phyloP scores from a whole-genome alignment of 139 green algal genomes.

The Auxenochlorella pyrenoidosa region DNA sequence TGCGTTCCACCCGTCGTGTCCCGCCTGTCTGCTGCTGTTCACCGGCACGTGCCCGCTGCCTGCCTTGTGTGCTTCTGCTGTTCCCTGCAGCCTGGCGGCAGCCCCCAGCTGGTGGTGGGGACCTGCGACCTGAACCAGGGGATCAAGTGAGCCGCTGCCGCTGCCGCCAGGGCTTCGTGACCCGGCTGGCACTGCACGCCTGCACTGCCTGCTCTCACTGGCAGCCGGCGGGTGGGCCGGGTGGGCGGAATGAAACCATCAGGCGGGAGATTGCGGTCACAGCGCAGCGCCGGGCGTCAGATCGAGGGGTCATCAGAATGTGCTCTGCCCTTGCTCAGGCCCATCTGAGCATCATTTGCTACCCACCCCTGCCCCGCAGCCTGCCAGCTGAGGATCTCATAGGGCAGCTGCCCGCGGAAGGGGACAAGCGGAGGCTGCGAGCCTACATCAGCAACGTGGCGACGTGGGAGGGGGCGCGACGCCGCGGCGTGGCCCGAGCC shows the following conservation, averaged over 20 bases:
- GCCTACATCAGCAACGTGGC: constrained; percentile 89
- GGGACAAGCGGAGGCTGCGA: constrained; percentile 17
- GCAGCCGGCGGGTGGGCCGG: no score
- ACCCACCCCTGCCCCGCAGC: background rate
- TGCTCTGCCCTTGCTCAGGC: no score
- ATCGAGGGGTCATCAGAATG: no score
- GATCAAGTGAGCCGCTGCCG: background rate
- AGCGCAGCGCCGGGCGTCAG: no score
- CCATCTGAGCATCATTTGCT: no score
- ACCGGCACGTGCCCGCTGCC: background rate
- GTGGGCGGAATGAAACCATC: no score
- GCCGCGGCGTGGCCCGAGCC: constrained; percentile 40
- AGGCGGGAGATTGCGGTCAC: no score
- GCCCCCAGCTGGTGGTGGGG: constrained; percentile 63
- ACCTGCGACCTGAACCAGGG: constrained; percentile 84
- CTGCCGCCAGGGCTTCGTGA: background rate
- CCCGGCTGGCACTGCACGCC: no score
- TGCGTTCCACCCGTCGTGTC: no score
- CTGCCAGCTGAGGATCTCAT: constrained; percentile 83
- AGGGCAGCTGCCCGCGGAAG: constrained; percentile 46
- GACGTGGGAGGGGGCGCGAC: constrained; percentile 54
- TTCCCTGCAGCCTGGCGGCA: background rate
- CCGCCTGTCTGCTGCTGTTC: background rate
- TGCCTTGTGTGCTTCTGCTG: background rate
- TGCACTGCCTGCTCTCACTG: no score